Conservation (phyloP, 495 filamentous ascomycete genomes). For the Xylaria bambusicola region DNA sequence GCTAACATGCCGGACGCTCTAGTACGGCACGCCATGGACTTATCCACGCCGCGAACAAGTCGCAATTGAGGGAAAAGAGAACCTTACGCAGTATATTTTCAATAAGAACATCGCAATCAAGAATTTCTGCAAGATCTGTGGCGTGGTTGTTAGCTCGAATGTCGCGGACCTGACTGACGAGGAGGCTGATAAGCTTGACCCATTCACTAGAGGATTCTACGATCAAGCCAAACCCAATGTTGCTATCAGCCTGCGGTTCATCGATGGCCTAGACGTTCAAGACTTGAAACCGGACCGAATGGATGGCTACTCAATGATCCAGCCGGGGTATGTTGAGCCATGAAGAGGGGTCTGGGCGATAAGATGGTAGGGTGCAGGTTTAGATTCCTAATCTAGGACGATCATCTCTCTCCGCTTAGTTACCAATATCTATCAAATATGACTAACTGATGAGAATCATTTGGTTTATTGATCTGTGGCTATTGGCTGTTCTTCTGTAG, state of each 20-base stretch:
- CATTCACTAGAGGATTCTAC: slow-evolving; percentile 17
- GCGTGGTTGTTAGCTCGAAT: slow-evolving; percentile 34
- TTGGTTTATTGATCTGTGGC: background rate
- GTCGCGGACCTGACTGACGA: slow-evolving; percentile 17
- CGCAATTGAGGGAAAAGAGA: slow-evolving; percentile 35
- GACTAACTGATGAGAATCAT: background rate
- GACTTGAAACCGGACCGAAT: slow-evolving; percentile 23
- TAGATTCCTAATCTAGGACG: too few relatives aligned
- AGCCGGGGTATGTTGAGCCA: slow-evolving; percentile 40
- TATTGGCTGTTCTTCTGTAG: background rate
- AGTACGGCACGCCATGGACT: slow-evolving; percentile 35
- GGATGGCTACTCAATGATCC: slow-evolving; percentile 32
- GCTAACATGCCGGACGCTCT: slow-evolving; percentile 13
- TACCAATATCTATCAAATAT: background rate
- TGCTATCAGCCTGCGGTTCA: slow-evolving; percentile 37
- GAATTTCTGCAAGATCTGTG: slow-evolving; percentile 50
- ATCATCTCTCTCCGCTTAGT: too few relatives aligned
- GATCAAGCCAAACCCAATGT: background rate
- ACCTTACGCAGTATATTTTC: slow-evolving; percentile 40
- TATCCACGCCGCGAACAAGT: slow-evolving; percentile 38
- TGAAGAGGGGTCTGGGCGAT: slow-evolving; percentile 18
- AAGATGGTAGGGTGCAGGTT: background rate
- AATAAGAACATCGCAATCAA: slow-evolving; percentile 28
- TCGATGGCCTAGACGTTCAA: slow-evolving; percentile 35
- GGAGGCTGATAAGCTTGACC: slow-evolving; percentile 20